Evolutionary conservation across 1,139 yeast species (phyloP).

Genomic region (Hansenula lynferdii): DNA sequence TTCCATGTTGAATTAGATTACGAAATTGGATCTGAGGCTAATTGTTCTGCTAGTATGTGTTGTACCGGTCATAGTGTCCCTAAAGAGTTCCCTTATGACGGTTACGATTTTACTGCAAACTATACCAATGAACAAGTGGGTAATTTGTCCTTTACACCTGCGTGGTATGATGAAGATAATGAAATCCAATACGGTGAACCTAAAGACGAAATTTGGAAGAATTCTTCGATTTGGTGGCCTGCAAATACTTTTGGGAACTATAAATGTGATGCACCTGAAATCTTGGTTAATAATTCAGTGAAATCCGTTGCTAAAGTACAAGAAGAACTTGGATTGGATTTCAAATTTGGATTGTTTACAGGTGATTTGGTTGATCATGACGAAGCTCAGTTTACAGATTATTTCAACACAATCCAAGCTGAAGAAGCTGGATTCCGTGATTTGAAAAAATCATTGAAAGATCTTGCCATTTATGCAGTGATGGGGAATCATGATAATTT

Average conservation of each 20-base stretch:
- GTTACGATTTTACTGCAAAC: background rate
- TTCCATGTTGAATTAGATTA: slow-evolving; percentile 59
- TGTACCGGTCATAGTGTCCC: slow-evolving; percentile 39
- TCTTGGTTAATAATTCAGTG: slow-evolving; percentile 51
- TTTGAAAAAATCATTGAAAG: slow-evolving; percentile 48
- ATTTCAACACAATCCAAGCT: slow-evolving; percentile 44
- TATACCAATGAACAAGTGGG: slow-evolving; percentile 15
- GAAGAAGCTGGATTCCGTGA: slow-evolving; percentile 48
- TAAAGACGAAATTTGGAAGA: slow-evolving; percentile 25
- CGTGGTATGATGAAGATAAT: slow-evolving; percentile 34
- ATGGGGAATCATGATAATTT: slow-evolving; percentile 72
- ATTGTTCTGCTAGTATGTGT: slow-evolving; percentile 49
- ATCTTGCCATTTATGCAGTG: slow-evolving; percentile 56
- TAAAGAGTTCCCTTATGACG: slow-evolving; percentile 23
- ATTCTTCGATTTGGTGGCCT: slow-evolving; percentile 37
- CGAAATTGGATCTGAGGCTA: slow-evolving; percentile 53
- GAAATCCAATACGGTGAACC: slow-evolving; percentile 37
- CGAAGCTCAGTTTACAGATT: slow-evolving; percentile 38
- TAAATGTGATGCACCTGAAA: slow-evolving; percentile 60
- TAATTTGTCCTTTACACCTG: slow-evolving; percentile 30
- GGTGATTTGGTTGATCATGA: slow-evolving; percentile 70
- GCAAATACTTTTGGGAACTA: slow-evolving; percentile 61
- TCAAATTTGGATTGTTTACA: slow-evolving; percentile 60
- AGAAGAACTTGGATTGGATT: slow-evolving; percentile 30
- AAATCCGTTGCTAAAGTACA: slow-evolving; percentile 36